A percentile compares a stretch with the other conserved stretches of the same genome.
Conservation (phyloP, 208 protist genomes). For the Trypanosoma boissoni region DNA sequence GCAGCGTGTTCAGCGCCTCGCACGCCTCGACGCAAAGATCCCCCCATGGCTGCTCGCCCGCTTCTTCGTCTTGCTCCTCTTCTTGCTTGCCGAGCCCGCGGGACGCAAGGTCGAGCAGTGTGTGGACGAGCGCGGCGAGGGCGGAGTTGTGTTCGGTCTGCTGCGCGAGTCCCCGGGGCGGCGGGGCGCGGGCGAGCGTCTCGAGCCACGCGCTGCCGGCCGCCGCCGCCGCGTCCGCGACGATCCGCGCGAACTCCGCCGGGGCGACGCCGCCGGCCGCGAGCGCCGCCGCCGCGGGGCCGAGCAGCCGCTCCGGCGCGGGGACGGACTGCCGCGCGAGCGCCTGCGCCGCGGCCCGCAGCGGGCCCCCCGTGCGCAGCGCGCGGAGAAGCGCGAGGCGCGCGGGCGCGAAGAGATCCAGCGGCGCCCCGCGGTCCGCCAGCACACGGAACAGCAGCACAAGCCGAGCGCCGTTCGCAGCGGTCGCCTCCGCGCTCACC, state of each 20-base stretch:
- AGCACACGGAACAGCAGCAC: slow-evolving; percentile 15
- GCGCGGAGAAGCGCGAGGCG: slow-evolving; percentile 23
- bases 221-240: no score
- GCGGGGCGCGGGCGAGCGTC: no score
- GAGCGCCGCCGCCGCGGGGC: no score
- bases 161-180: no score
- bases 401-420: slow-evolving; percentile 14
- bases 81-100: slow-evolving; percentile 5
- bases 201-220: no score
- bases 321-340: slow-evolving; percentile 18
- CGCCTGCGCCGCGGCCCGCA: slow-evolving; percentile 11
- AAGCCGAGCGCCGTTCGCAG: slow-evolving; percentile 17
- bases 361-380: background rate
- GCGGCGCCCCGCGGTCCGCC: slow-evolving; percentile 8
- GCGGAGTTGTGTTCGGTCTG: no score
- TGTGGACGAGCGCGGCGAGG: background rate
- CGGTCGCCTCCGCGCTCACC: slow-evolving; percentile 9
- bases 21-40: slow-evolving; percentile 31
- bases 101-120: slow-evolving; percentile 5
- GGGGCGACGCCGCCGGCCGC: no score
- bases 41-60: no score
- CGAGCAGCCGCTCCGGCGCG: slow-evolving; percentile 9
- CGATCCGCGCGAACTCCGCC: no score
- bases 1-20: slow-evolving; percentile 32
- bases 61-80: no score